Percentiles rank a stretch among this genome's conserved stretches.
These are phyloP conservation scores for Helotiales sp. DNA, from an alignment of 2,329 filamentous ascomycete genomes.

Conservation along the genomic window DNA sequence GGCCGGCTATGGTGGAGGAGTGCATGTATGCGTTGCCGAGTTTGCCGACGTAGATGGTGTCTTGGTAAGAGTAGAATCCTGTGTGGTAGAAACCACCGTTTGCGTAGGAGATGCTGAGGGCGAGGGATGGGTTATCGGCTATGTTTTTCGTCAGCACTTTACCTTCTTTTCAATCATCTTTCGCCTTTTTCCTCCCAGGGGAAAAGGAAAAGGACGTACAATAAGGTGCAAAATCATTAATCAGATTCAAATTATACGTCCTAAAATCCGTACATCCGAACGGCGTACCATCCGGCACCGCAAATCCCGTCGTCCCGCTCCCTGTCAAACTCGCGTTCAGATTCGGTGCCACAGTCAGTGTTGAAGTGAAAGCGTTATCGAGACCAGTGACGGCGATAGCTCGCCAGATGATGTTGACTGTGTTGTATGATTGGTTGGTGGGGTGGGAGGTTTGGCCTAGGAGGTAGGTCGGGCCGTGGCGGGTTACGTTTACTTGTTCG, in stretches of 20 bases:
- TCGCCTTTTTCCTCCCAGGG: not conserved
- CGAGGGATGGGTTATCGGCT: conserved; percentile 58
- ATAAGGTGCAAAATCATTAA: conserved; percentile 55
- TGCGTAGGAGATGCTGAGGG: conserved; percentile 59
- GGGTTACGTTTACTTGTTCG: conserved; percentile 62
- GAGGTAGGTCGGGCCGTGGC: conserved; percentile 58
- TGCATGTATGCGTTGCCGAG: conserved; percentile 66
- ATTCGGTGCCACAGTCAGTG: conserved; percentile 62
- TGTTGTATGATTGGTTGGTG: conserved; percentile 35
- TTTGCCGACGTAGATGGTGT: conserved; percentile 69
- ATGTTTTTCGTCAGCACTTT: conserved; percentile 4
- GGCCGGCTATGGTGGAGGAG: conserved; percentile 58
- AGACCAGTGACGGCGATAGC: conserved; percentile 48
- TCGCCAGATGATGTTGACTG: conserved; percentile 59
- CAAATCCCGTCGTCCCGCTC: conserved; percentile 59
- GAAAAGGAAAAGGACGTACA: conserved; percentile 18
- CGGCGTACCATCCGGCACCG: conserved; percentile 59
- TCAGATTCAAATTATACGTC: conserved; percentile 66
- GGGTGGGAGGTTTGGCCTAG: conserved; percentile 48
- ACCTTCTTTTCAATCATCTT: no score
- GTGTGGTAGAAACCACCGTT: conserved; percentile 68
- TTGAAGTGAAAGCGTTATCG: conserved; percentile 64
- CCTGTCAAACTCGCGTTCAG: conserved; percentile 63
- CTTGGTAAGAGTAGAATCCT: conserved; percentile 67
- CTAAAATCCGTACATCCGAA: conserved; percentile 65